Base-by-base conservation (phyloP, 192 early-diverging fungal species). In the Entomortierella parvispora region DNA sequence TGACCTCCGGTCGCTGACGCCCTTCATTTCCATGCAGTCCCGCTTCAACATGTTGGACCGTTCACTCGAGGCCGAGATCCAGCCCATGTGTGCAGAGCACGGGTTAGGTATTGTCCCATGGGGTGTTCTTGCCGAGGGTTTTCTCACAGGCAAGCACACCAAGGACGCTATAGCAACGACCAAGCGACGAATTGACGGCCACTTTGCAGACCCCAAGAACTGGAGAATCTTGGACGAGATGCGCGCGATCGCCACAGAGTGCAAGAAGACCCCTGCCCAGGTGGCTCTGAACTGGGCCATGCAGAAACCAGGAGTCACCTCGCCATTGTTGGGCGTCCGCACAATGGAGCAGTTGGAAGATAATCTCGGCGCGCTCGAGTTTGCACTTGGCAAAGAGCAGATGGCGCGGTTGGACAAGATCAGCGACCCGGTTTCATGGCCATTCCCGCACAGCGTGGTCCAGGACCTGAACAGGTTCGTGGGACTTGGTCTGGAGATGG, bases 41-140 rank as follows among this genome's bases (percentile, higher is more conserved):
- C 66, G 58, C 7, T 81, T 69, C 46, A 81, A 75, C 42, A 20
- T 81, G 7, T 9, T 75, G 49, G 58, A 75, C 47, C 71, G 80
- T 11, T 70, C 66, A 0, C 63, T 81, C 17, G 80, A 81, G 26
- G 43, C 58, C 25, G 71, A 75, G 3, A 54, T 81, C 31, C 80
- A 81, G 18, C 80, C 80, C 9, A 70, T 70, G 65, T 66, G 71
- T 26, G 66, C 71, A 0, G 67, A 81, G 5, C 40, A 59, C 23
- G 68, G 67, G 22, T 28, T 81, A 28, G 82, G 82, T 17, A 76
- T 82, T 26, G 67, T 86, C 2, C 83, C 86, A 5, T 90, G 84
- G 84, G 87, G 84, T 1, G 69, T 86, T 20, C 83, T 90, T 15
- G 87, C 85, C 0, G 75, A 82, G 20, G 87, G 88, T 0, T 67